Evolutionary conservation across 2,329 filamentous ascomycete species (phyloP).

Genomic region (Lachnellula occidentalis): DNA sequence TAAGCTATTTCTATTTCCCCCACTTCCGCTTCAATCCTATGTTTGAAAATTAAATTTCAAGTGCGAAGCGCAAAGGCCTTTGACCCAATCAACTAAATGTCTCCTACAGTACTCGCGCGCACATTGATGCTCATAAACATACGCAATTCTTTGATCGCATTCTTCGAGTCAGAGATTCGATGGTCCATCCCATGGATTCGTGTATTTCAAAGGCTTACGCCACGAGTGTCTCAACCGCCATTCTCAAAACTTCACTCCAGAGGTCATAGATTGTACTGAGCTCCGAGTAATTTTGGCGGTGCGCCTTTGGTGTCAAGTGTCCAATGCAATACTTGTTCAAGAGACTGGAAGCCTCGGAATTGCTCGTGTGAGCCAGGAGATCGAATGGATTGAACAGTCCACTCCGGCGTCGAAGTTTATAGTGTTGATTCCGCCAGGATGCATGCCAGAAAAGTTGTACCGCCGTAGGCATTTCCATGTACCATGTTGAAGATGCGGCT

Average conservation of each 20-base stretch:
- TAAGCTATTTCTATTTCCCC: too few relatives aligned
- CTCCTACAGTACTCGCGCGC: background rate
- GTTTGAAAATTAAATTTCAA: too few relatives aligned
- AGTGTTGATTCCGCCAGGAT: constrained; percentile 48
- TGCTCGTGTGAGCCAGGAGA: constrained; percentile 49
- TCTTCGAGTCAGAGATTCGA: constrained; percentile 43
- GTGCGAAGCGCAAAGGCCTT: too few relatives aligned
- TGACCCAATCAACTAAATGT: too few relatives aligned
- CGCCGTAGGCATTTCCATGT: constrained; percentile 48
- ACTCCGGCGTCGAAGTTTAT: constrained; percentile 50
- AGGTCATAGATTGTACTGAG: constrained; percentile 43
- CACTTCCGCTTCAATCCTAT: too few relatives aligned
- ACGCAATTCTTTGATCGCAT: background rate
- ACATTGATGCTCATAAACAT: background rate
- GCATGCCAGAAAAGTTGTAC: constrained; percentile 50
- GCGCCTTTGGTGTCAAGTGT: constrained; percentile 44
- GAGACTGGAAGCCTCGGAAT: constrained; percentile 47
- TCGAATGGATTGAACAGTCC: constrained; percentile 49
- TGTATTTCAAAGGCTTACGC: constrained; percentile 50
- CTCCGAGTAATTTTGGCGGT: constrained; percentile 40
- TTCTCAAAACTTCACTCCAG: constrained; percentile 45
- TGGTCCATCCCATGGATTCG: constrained; percentile 42
- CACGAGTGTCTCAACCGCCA: constrained; percentile 45
- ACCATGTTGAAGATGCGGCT: constrained; percentile 47
- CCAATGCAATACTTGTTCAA: constrained; percentile 51